These are phyloP conservation scores for Corchorus capsularis DNA, from an alignment of 345 rosid species.

Conservation along the genomic window DNA sequence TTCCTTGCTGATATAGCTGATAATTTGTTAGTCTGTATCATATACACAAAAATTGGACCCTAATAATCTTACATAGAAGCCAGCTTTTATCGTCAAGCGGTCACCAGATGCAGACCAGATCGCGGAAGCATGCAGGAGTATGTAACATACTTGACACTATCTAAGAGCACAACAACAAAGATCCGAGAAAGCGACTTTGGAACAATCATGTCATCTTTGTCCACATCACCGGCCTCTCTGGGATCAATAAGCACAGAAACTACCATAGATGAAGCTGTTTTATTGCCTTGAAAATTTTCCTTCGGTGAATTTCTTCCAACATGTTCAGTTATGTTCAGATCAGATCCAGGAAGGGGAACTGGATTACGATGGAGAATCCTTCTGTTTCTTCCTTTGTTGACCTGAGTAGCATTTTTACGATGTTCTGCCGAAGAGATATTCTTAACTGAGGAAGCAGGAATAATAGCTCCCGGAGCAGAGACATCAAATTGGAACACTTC, in stretches of 20 bases:
- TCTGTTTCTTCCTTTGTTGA: conserved; percentile 56
- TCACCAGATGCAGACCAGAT: conserved; percentile 69
- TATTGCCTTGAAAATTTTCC: conserved; percentile 53
- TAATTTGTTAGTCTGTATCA: not conserved
- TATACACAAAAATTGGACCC: not conserved
- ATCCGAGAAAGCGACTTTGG: conserved; percentile 85
- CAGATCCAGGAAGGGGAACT: conserved; percentile 51
- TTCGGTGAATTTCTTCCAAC: conserved; percentile 40
- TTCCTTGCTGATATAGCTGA: not conserved
- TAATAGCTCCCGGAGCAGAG: conserved; percentile 68
- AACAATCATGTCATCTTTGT: conserved; percentile 63
- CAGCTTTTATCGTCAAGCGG: conserved; percentile 35
- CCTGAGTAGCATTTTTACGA: conserved; percentile 43
- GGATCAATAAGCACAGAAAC: conserved; percentile 97
- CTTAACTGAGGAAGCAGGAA: conserved; percentile 67
- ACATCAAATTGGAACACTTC: conserved; percentile 95
- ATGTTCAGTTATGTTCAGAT: conserved; percentile 52
- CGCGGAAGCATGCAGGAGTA: conserved; percentile 90
- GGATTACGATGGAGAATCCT: conserved; percentile 64
- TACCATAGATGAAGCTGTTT: conserved; percentile 74
- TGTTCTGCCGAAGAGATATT: conserved; percentile 46
- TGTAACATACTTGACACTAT: conserved; percentile 90
- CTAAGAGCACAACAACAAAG: conserved; percentile 90
- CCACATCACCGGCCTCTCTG: conserved; percentile 78
- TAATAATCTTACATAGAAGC: not conserved